These are phyloP conservation scores for Neonectria sp. DNA, from an alignment of 2,329 filamentous ascomycete species.

Conservation along the genomic window DNA sequence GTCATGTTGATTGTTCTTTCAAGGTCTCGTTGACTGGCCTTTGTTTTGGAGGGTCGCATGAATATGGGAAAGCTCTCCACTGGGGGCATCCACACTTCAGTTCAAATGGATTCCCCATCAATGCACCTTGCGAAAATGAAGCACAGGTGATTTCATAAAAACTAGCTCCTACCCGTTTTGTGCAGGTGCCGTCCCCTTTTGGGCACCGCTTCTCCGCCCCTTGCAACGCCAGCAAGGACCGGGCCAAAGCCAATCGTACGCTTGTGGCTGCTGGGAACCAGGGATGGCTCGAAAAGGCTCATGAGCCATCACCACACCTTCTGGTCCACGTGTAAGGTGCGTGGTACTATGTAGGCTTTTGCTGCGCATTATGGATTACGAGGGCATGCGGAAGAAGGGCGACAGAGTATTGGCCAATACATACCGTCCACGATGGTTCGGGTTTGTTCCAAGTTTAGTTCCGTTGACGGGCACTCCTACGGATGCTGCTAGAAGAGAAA, in stretches of 20 bases:
- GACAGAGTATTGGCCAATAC: constrained; percentile 8
- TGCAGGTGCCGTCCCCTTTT: constrained; percentile 26
- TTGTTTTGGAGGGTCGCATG: constrained; percentile 30
- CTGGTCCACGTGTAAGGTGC: constrained; percentile 21
- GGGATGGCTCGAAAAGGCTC: constrained; percentile 11
- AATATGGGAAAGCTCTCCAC: constrained; percentile 19
- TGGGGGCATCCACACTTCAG: constrained; percentile 9
- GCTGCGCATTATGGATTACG: not conserved
- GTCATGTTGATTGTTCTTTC: constrained; percentile 29
- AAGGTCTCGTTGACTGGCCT: constrained; percentile 10
- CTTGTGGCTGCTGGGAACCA: constrained; percentile 9
- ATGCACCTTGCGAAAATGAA: constrained; percentile 27
- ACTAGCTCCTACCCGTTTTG: constrained; percentile 24
- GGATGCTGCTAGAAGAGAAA: constrained; percentile 1
- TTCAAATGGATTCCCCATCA: constrained; percentile 17
- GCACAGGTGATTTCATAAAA: constrained; percentile 27
- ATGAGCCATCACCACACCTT: constrained; percentile 13
- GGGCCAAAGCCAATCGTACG: constrained; percentile 25
- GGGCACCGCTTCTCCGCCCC: constrained; percentile 24
- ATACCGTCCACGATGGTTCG: not conserved
- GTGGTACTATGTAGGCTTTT: not conserved
- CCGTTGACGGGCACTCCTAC: constrained; percentile 1
- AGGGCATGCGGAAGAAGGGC: constrained; percentile 10
- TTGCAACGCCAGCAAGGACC: constrained; percentile 28
- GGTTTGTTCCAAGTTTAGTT: constrained; percentile 13